Base-by-base conservation (phyloP, 768 basidiomycete genomes). In the Mycena latifolia region DNA sequence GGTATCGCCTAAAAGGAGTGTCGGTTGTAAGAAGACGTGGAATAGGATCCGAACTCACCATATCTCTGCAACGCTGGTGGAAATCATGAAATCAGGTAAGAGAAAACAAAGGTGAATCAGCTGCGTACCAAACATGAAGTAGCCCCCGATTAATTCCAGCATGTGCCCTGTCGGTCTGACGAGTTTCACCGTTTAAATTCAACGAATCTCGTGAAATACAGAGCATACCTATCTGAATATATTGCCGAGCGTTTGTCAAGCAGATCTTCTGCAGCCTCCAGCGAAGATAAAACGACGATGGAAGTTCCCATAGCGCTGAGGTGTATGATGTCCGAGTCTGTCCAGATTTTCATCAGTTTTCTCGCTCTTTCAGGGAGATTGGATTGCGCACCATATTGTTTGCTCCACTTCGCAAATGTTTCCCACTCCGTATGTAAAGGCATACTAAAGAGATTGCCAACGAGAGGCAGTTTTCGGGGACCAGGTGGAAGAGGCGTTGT, bases 381-480 rank as follows among this genome's bases (percentile, higher is more conserved):
- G 20, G 8, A 14, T 39, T 14, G 29, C 60, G 46, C 51, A 76
- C 77, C 55, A 46, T 64, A 73, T 29, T 72, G 61, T 39, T 72
- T 71, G 18, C 71, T 65, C 76, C 74, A 77, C 20, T 65, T 39
- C 22, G 61, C 62, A 53, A 72, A 77, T 7, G 67, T 73, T 45
- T 71, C 58, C 74, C 75, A 76, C 50, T 51, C 50, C 10, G 58
- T 59, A 2, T 51, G 52, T 1, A 39, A 58, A 2, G 58, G 58
- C 12, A 79, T 29, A 22, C 74, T 68, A 15, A 76, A 60, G 27
- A 76, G 25, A 52, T 77, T 76, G 10, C 75, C 76, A 3, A 79
- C 29, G 5, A 78, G 25, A 22, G 74, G 74, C 4, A 72, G 67
- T 37, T 71, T 72, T 29, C 67, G 74, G 11, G 77, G 77, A 1